phyloP scores from a whole-genome alignment of 495 filamentous ascomycete species.

The Annulohypoxylon moriforme region DNA sequence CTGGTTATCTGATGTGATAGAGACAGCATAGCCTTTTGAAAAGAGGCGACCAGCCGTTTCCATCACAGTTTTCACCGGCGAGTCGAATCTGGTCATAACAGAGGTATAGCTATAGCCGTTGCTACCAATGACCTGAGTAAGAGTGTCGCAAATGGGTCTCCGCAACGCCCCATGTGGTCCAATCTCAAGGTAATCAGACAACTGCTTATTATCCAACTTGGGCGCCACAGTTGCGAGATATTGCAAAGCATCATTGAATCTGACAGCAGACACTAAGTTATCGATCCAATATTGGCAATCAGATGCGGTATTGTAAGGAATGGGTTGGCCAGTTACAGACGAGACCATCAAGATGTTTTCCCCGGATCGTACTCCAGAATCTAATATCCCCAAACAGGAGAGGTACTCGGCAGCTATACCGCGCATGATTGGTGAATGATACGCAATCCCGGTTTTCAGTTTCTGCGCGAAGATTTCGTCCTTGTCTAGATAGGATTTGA shows the following conservation, averaged over 20 bases:
- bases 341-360: constrained; percentile 43
- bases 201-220: constrained; percentile 1
- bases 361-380: not conserved
- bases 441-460: constrained; percentile 50
- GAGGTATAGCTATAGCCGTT: constrained; percentile 39
- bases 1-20: constrained; percentile 35
- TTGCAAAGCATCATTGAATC: no score
- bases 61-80: constrained; percentile 38
- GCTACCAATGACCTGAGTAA: constrained; percentile 33
- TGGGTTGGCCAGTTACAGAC: constrained; percentile 42
- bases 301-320: not conserved
- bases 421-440: constrained; percentile 54
- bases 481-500: constrained; percentile 42
- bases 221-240: not conserved
- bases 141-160: constrained; percentile 59
- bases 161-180: constrained; percentile 68
- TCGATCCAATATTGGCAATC: no score
- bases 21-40: constrained; percentile 42
- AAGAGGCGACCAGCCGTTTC: constrained; percentile 48
- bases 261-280: no score
- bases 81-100: constrained; percentile 42
- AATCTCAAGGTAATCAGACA: constrained; percentile 60
- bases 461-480: constrained; percentile 55
- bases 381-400: constrained; percentile 6
- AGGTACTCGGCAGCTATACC: constrained; percentile 50